Conservation (phyloP, 371 early-diverging fungal species). For the Apophysomyces trapeziformis region DNA sequence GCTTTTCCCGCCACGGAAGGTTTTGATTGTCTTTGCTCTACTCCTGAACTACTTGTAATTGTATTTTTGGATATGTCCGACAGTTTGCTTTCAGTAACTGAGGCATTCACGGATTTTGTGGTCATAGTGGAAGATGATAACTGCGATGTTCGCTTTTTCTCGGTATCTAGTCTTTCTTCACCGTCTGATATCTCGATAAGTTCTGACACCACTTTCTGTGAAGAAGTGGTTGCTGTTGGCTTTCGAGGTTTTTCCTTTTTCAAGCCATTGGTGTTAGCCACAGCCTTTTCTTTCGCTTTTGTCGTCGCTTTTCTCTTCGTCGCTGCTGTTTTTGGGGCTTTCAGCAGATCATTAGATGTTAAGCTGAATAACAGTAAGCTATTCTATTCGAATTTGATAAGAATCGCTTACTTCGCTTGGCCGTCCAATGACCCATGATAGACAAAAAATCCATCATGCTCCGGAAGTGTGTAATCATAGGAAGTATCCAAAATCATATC, state of each 20-base stretch:
- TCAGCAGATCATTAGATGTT: constrained; percentile 1
- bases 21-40: too few species aligned
- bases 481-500: constrained; percentile 49
- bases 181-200: constrained; percentile 36
- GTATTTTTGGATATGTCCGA: constrained; percentile 13
- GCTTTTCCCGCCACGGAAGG: too few species aligned
- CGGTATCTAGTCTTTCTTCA: constrained; percentile 5
- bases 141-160: neutral
- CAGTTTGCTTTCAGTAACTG: constrained; percentile 10
- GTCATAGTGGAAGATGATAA: neutral
- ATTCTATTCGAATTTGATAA: neutral
- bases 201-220: constrained; percentile 37
- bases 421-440: constrained; percentile 56
- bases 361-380: neutral
- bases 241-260: constrained; percentile 19
- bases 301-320: constrained; percentile 22
- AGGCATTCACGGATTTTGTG: constrained; percentile 12
- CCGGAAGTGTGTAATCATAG: constrained; percentile 33
- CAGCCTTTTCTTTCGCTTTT: constrained; percentile 20
- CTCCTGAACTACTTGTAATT: too few species aligned
- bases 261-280: neutral
- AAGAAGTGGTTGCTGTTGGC: constrained; percentile 7
- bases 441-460: constrained; percentile 50
- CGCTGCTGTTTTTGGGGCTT: constrained; percentile 8
- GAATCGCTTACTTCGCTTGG: constrained; percentile 44